These are phyloP conservation scores for Mortierella sp. DNA, from an alignment of 371 early-diverging fungal genomes.

Conservation along the genomic window DNA sequence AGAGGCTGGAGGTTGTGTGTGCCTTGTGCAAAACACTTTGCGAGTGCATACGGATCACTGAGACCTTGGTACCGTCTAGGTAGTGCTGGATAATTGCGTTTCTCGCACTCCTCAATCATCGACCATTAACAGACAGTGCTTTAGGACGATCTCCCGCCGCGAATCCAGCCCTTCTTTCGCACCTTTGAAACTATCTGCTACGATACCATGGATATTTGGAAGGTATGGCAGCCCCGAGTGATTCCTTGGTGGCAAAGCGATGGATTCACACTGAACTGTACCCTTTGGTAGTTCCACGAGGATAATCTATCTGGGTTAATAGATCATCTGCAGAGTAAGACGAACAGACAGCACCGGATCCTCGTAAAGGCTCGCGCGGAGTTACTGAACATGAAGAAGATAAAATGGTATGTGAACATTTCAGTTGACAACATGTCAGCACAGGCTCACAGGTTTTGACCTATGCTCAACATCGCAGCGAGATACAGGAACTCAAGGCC, in stretches of 20 bases:
- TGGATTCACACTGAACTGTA: too few species aligned
- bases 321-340: constrained; percentile 23
- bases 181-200: constrained; percentile 8
- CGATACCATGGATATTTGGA: constrained; percentile 24
- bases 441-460: background rate
- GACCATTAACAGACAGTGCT: background rate
- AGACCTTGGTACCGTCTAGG: constrained; percentile 12
- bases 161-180: constrained; percentile 29
- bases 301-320: constrained; percentile 23
- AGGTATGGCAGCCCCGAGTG: constrained; percentile 11
- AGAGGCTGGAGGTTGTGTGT: constrained; percentile 5
- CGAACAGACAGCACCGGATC: constrained; percentile 27
- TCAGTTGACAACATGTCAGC: background rate
- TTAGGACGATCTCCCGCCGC: constrained; percentile 29
- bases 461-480: constrained; percentile 1
- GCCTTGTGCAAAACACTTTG: constrained; percentile 28
- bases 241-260: background rate
- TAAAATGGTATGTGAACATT: constrained; percentile 30
- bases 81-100: background rate
- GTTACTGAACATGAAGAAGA: constrained; percentile 23
- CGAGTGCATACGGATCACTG: constrained; percentile 21
- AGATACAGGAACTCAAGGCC: constrained; percentile 15
- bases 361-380: constrained; percentile 25
- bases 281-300: constrained; percentile 42
- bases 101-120: background rate